Base-by-base conservation (phyloP, 1,284 basidiomycete species). In the Pascua sp. region DNA sequence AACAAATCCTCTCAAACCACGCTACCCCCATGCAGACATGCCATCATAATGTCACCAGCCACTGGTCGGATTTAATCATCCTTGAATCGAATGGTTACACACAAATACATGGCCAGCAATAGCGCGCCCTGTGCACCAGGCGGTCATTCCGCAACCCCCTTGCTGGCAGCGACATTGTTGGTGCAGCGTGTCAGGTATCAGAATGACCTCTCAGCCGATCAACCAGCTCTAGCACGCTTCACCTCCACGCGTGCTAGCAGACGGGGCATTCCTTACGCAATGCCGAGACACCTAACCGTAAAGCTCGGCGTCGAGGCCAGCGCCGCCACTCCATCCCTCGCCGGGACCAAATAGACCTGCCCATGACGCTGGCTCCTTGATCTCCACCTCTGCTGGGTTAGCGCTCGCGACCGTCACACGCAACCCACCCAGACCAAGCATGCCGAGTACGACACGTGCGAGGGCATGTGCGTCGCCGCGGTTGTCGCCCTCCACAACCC, bases 401-500 rank as follows among this genome's bases (percentile, higher is more conserved):
- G 24, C 24, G 7, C 24, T 51, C 7, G 24, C 7, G 24, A n/a
- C n/a, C n/a, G n/a, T n/a, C n/a, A n/a, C n/a, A n/a, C n/a, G 10
- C 17, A 10, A 41, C 41, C 39, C 41, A 52, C 46, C 49, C 17
- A 48, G 11, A 4, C 32, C 38, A 18, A 48, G 42, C n/a, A 46
- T 40, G 11, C 42, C 38, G 13, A 56, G 36, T 68, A 58, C 67
- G n/a, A 87, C 59, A 0, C 83, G 75, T 55, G 81, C 81, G 39
- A 81, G 77, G 17, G 85, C 75, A 13, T 80, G 77, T 0, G 89
- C 88, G 69, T 91, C 89, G 12, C 73, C 80, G 55, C 86, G 79
- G 67, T 91, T 91, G 69, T 91, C 89, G 2, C 88, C 89, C 69
- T 91, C 89, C 37, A 84, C 81, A 45, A 80, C 74, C 84, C 85